Base-by-base conservation (phyloP, 2,329 filamentous ascomycete species). In the Ceratocystis colombiana region DNA sequence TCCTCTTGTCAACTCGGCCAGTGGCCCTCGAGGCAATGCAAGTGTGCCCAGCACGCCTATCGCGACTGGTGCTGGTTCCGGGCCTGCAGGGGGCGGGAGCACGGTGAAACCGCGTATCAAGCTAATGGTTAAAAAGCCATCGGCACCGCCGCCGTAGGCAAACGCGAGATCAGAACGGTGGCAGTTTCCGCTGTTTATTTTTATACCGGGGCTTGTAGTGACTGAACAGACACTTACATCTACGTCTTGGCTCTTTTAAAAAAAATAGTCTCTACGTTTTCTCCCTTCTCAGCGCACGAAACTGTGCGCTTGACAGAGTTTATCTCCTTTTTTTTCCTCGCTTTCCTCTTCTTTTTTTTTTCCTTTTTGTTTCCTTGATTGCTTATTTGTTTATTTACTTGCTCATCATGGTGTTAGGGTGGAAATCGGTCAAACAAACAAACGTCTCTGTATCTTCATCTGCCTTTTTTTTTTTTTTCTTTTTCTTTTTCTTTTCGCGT, bases 61-160 rank as follows among this genome's bases (percentile, higher is more conserved):
- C 6, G 64, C 17, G 2, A 22, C 25, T 6, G 57, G 62, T 7
- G 55, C n/a, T 12, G 20, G 48, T 12, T 20, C 17, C 6, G 22
- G 10, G 48, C 25, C 48, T 10, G 25, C 30, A 46, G 37, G 37
- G 10, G 28, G 61, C 4, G 65, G 46, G 25, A 59, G 61, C 41
- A 44, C 59, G 17, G 30, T 61, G 17, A 68, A 68, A 57, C 64
- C 67, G 15, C 64, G 67, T 10, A 68, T 68, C 37, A 68, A 66
- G 44, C 41, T 68, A 7, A 68, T 64, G 67, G 20, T 68, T 30
- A 68, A 68, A 61, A 68, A 66, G 61, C 67, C 67, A 46, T 59
- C 63, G 8, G 64, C 48, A 20, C 50, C 46, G 33, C 30, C 37
- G 30, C 48, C 63, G 12, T 20, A 28, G 33, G 37, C 37, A 12